Base-by-base conservation (phyloP, 805 yeast species). In the Saccharomycopsis microspora region DNA sequence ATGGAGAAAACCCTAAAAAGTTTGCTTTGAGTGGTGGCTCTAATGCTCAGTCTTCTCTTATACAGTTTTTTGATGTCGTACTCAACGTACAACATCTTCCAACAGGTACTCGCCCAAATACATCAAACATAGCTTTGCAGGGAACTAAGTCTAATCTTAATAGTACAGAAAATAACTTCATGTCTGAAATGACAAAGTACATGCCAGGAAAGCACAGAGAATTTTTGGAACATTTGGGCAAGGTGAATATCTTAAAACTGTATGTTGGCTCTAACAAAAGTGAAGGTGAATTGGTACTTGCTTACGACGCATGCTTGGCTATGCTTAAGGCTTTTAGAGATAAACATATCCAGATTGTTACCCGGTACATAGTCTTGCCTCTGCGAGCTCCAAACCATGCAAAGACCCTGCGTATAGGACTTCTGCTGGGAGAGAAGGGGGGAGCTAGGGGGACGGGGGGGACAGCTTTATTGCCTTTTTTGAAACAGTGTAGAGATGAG, bases 401-500 rank as follows among this genome's bases (percentile, higher is more conserved):
- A 10, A 69, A 73, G 44, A 80, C 88, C 5, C 61, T 80, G 48
- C 74, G 87, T 57, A 75, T 85, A 1, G 93, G 82, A 19, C 71
- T 74, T 65, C 88, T 76, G 43, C 68, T 59, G 58, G 76, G 73
- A 56, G 70, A 68, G 41, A 70, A 71, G 50, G 72, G 69, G 40
- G 82, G 75, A 49, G 77, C 75, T 54, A 76, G 78, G 56, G 97
- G 97, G 10, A 89, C 97, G 1, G 97, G 97, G 27, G 97, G 97
- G 41, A 89, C 97, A 0, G 80, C 94, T 1, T 70, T 89, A 57
- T 74, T 89, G 50, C 96, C 96, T 31, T 90, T 89, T 66, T 72
- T 89, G 61, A 89, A 88, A 64, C 97, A 90, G 64, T 90, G 96
- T 56, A 76, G 97, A 63, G 97, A 89, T 65, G 97, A 89, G 62